Conservation (phyloP, 2,329 filamentous ascomycete species). For the Aureobasidium sp. region DNA sequence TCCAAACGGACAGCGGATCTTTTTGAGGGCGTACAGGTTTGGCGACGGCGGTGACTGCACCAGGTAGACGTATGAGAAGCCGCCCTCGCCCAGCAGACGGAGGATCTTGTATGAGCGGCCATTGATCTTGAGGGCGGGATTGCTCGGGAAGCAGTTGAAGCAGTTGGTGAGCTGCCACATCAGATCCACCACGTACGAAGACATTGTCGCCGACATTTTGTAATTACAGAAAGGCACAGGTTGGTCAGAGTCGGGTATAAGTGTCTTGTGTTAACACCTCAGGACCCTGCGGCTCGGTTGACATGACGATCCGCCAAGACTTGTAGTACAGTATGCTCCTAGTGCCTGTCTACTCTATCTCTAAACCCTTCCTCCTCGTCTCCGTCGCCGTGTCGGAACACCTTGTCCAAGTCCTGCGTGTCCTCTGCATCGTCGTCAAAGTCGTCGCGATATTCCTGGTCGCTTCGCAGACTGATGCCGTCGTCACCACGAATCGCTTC, state of each 20-base stretch:
- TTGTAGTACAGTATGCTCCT: conserved; percentile 7
- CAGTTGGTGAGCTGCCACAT: conserved; percentile 90
- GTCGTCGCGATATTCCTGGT: conserved; percentile 35
- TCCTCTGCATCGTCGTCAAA: conserved; percentile 39
- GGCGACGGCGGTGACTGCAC: conserved; percentile 83
- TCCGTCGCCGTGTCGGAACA: conserved; percentile 40
- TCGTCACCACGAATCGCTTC: conserved; percentile 40
- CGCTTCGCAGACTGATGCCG: conserved; percentile 46
- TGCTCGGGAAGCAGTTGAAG: conserved; percentile 92
- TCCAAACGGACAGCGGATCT: conserved; percentile 97
- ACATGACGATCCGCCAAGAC: conserved; percentile 1
- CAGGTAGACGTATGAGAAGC: conserved; percentile 98
- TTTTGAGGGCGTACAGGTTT: conserved; percentile 89
- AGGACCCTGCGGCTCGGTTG: conserved; percentile 1
- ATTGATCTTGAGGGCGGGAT: conserved; percentile 92
- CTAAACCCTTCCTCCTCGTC: conserved; percentile 26
- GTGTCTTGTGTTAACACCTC: not conserved
- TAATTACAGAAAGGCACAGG: not conserved
- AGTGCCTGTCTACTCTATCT: not conserved
- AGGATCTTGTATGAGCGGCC: conserved; percentile 91
- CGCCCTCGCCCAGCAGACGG: conserved; percentile 88
- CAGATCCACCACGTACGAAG: conserved; percentile 70
- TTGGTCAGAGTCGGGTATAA: not conserved
- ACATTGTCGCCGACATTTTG: conserved; percentile 21
- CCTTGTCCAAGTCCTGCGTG: conserved; percentile 34